Base-by-base conservation (phyloP, 352 stramenopile genomes). In the Globisporangium radiosum region DNA sequence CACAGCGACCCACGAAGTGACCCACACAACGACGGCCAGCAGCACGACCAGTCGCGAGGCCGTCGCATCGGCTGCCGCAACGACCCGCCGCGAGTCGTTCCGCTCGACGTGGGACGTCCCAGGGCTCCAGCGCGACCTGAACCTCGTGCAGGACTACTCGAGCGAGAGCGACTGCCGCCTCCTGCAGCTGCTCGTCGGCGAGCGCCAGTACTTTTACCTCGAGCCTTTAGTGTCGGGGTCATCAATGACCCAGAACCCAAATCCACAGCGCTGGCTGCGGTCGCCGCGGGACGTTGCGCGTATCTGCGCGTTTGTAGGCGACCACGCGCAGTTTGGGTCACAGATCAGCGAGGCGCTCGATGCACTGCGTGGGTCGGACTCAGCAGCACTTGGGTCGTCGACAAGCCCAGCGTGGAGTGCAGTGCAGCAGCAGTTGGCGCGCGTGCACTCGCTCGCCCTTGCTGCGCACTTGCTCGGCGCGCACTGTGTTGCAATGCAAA, bases 131-230 rank as follows among this genome's bases (percentile, higher is more conserved):
- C 76, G 75, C 10, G 82, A 92, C 39, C 64, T 92, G 48, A 92
- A 92, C 57, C 66, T 90, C 65, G 82, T 92, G 52, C 82, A 90
- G 45, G 82, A 89, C 57, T 92, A 90, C 69, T 77, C 73, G 3
- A 68, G 73, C 8, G 82, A 92, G 62, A 87, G 68, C 10, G 61
- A 88, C 8, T 87, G 76, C 50, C 71, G 72, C 43, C n/a, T 92
- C 42, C 65, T 92, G 19, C 72, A 59, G 9, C 75, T 88, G 19
- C 48, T 92, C 4, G 71, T 73, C 38, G 82, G 82, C 1, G 72
- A 90, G 56, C 77, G 82, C 6, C 82, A 92, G 56, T 92, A 92
- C 38, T 92, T 92, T 36, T 92, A 90, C 57, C 56, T 92, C 19
- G 77, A 90, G 52, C 76, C 76, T 1, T 66, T 90, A 13, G 17